Evolutionary conservation across 129 eudicot genomes (phyloP).

Genomic region (Scalesia atractyloides): DNA sequence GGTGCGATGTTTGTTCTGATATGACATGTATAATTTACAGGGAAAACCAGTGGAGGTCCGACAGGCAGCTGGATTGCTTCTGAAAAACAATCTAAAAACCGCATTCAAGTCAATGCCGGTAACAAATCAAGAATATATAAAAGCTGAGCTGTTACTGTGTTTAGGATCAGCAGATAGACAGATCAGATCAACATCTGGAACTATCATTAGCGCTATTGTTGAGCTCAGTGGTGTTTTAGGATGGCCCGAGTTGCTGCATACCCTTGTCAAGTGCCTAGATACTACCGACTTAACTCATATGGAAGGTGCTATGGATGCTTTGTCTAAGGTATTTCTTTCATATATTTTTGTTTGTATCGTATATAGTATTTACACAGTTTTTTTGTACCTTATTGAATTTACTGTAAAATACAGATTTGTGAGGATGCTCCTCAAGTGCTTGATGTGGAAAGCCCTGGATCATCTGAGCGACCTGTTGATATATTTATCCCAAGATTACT

Average conservation of each 20-base stretch:
- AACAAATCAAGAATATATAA: conserved; percentile 77
- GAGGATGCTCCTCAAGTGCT: conserved; percentile 95
- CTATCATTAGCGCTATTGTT: conserved; percentile 77
- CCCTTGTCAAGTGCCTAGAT: conserved; percentile 80
- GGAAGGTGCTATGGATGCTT: conserved; percentile 99
- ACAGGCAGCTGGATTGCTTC: conserved; percentile 93
- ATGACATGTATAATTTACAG: conserved; percentile 40
- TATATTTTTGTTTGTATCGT: background rate
- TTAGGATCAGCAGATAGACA: conserved; percentile 80
- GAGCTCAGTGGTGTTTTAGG: conserved; percentile 80
- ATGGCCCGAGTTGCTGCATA: conserved; percentile 87
- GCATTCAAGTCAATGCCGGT: conserved; percentile 67
- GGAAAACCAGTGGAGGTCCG: conserved; percentile 83
- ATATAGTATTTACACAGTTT: background rate
- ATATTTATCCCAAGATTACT: conserved; percentile 82
- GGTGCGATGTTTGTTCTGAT: conserved; percentile 7
- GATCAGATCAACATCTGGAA: conserved; percentile 86
- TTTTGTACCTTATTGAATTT: conserved; percentile 6
- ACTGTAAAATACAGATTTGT: conserved; percentile 60
- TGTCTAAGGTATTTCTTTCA: conserved; percentile 72
- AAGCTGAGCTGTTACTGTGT: conserved; percentile 85
- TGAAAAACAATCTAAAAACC: conserved; percentile 80
- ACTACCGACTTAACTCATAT: conserved; percentile 76
- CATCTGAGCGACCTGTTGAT: conserved; percentile 86
- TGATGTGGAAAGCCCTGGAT: conserved; percentile 84